Base-by-base conservation (phyloP, 768 basidiomycete species). In the Leccinum subgranulosum region DNA sequence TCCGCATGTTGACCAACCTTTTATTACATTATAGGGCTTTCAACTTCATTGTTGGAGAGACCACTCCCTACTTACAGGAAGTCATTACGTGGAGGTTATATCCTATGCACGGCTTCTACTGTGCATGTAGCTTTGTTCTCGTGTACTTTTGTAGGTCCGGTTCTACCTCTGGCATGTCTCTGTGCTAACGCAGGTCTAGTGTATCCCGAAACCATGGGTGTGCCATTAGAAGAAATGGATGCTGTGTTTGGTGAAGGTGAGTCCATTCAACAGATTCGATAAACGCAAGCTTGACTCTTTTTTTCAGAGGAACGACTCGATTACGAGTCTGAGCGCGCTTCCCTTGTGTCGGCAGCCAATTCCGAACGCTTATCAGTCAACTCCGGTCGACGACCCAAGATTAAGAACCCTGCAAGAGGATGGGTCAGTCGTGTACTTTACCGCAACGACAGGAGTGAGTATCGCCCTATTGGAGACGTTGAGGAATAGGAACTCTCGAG, bases 31-130 rank as follows among this genome's bases (percentile, higher is more conserved):
- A 10, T 2, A 72, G 84, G 85, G 79, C 80, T n/a, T 92, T 92
- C 78, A 94, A 94, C 72, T 96, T 88, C 73, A 73, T 94, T 57
- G 91, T 98, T 41, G 94, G 94, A 31, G 88, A 90, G 70, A 78
- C 84, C 28, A 98, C 94, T 0, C 95, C 94, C 1, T 81, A 85
- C 54, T 76, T 97, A 39, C 93, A 96, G 73, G 92, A 94, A 58
- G 72, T 82, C 21, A 96, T 98, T 63, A 81, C 81, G 43, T 98
- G 95, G 94, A 81, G 90, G 49, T 71, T 98, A 54, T 97, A 98
- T 75, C 92, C 92, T 0, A 95, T 98, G 93, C 94, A 96, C 64
- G 92, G 88, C 23, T 93, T 93, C 75, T 94, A 93, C 73, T 94
- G 93, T 69, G 83, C 83, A 9, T 87, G 90, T 66, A 92, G 92